These are phyloP conservation scores for Populus hybrid DNA, from an alignment of 441 rosid species.

Conservation along the genomic window DNA sequence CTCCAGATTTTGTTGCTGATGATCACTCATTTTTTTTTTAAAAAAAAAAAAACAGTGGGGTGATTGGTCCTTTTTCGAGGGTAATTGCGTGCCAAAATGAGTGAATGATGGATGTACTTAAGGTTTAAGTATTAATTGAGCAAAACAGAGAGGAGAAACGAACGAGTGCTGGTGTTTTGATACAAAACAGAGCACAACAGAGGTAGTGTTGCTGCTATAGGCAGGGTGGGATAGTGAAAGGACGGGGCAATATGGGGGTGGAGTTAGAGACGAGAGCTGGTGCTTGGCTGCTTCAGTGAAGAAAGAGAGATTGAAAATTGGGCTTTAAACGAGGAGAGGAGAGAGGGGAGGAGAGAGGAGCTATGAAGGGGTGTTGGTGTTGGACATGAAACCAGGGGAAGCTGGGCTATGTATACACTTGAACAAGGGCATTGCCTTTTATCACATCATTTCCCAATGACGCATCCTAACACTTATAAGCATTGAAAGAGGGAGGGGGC, in stretches of 20 bases:
- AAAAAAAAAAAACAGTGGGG: background rate
- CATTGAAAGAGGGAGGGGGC: background rate
- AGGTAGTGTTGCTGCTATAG: background rate
- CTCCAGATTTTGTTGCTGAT: slow-evolving; percentile 27
- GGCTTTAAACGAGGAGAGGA: background rate
- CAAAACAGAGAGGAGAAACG: background rate
- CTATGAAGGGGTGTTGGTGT: background rate
- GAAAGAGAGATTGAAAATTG: background rate
- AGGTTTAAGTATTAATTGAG: background rate
- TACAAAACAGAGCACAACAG: background rate
- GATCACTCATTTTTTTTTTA: slow-evolving; percentile 23
- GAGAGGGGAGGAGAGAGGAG: too few species aligned
- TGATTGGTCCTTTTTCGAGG: background rate
- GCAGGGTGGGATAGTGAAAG: background rate
- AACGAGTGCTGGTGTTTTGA: too few species aligned
- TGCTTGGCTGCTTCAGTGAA: background rate
- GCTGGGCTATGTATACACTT: background rate
- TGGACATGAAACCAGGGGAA: background rate
- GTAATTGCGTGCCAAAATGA: background rate
- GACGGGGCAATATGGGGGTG: background rate
- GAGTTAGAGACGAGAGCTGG: background rate
- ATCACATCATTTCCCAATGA: slow-evolving; percentile 25
- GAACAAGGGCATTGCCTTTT: background rate
- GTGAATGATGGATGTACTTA: background rate
- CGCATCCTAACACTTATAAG: slow-evolving; percentile 27